Evolutionary conservation across 805 yeast species (phyloP).

Genomic region (Wickerhamiella brachini): DNA sequence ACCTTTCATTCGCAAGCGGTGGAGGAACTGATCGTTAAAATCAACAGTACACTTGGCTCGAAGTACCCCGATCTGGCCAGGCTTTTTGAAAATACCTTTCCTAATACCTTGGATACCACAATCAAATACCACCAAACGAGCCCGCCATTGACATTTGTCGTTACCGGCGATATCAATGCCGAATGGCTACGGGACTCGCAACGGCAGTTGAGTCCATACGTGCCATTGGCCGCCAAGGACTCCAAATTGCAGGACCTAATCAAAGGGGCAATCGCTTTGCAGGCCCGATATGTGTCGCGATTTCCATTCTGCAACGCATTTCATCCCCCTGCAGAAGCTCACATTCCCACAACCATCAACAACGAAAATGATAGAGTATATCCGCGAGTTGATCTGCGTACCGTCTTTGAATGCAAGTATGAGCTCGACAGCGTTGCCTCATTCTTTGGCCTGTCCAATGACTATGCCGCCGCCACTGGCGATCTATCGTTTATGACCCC

Average conservation of each 20-base stretch:
- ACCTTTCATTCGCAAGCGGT: conserved; percentile 53
- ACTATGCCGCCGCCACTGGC: conserved; percentile 42
- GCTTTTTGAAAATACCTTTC: conserved; percentile 67
- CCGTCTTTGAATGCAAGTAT: conserved; percentile 80
- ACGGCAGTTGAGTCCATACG: conserved; percentile 65
- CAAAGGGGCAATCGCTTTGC: conserved; percentile 69
- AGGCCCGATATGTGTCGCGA: conserved; percentile 44
- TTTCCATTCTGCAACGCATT: conserved; percentile 86
- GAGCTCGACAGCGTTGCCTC: conserved; percentile 80
- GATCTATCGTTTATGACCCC: conserved; percentile 29
- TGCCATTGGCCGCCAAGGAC: conserved; percentile 44
- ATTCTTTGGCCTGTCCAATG: conserved; percentile 60
- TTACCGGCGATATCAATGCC: conserved; percentile 87
- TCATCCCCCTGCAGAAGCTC: conserved; percentile 54
- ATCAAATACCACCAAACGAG: conserved; percentile 47
- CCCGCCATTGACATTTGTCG: conserved; percentile 54
- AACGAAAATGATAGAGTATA: conserved; percentile 38
- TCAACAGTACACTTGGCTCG: conserved; percentile 30
- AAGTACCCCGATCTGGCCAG: conserved; percentile 55
- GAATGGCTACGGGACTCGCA: conserved; percentile 89
- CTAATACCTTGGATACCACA: conserved; percentile 82
- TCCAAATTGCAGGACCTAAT: conserved; percentile 36
- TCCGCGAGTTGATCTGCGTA: conserved; percentile 57
- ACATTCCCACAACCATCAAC: conserved; percentile 8
- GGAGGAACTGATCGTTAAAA: conserved; percentile 43